A percentile compares a stretch with the other conserved stretches of the same genome.
Evolutionary conservation across 129 eudicot genomes (phyloP).

Genomic region (Flaveria ramosissima): DNA sequence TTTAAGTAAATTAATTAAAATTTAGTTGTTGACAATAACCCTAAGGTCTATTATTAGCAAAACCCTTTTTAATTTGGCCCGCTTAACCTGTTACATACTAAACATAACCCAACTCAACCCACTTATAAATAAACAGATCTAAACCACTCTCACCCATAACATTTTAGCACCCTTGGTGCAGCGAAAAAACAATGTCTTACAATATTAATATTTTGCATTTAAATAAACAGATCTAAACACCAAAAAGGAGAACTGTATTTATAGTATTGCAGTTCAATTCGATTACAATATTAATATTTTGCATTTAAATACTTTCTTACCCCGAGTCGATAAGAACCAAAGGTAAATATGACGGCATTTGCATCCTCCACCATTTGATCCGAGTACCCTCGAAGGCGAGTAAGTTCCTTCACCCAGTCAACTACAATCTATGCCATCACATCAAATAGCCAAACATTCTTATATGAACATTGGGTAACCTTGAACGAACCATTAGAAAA

Average conservation of each 20-base stretch:
- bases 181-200: background rate
- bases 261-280: background rate
- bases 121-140: background rate
- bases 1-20: background rate
- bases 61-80: background rate
- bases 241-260: background rate
- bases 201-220: too few relatives aligned
- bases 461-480: slow-evolving; percentile 13
- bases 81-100: background rate
- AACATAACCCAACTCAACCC: background rate
- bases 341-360: slow-evolving; percentile 74
- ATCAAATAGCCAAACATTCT: slow-evolving; percentile 19
- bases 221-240: background rate
- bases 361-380: slow-evolving; percentile 91
- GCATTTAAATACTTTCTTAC: slow-evolving; percentile 31
- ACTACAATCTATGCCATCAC: slow-evolving; percentile 48
- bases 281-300: background rate
- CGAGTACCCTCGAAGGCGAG: slow-evolving; percentile 71
- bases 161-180: background rate
- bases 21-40: slow-evolving; percentile 2
- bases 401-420: slow-evolving; percentile 83
- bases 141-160: background rate
- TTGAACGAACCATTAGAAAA: slow-evolving; percentile 4
- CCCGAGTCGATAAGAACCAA: slow-evolving; percentile 87
- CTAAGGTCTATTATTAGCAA: background rate